Percentiles rank a stretch among this genome's conserved stretches.
phyloP scores from a whole-genome alignment of 2,329 filamentous ascomycete genomes.

The Xylariales sp. region DNA sequence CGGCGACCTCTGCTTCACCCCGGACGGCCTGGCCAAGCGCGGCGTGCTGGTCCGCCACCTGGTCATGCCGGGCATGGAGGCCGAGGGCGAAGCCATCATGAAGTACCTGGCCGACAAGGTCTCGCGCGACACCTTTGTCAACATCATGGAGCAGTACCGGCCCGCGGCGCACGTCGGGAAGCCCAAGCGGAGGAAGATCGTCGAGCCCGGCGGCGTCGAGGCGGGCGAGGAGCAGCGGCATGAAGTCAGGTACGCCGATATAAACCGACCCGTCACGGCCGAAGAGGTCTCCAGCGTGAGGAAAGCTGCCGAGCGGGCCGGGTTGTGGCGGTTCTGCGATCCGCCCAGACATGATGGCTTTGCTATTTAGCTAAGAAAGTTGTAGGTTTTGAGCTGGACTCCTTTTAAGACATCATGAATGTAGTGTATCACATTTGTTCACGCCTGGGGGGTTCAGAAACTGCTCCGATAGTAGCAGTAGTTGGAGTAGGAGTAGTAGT shows the following conservation, averaged over 20 bases:
- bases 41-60: constrained; percentile 75
- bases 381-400: too few species aligned
- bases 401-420: too few species aligned
- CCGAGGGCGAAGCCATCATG: constrained; percentile 71
- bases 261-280: constrained; percentile 66
- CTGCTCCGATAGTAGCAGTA: too few species aligned
- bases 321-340: constrained; percentile 77
- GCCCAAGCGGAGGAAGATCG: constrained; percentile 34
- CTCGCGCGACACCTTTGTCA: constrained; percentile 71
- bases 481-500: too few species aligned
- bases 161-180: constrained; percentile 81
- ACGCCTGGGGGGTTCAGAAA: too few species aligned
- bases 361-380: constrained; percentile 41
- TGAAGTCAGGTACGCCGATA: constrained; percentile 66
- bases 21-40: constrained; percentile 74
- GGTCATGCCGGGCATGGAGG: constrained; percentile 78
- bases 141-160: constrained; percentile 87
- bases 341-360: constrained; percentile 48
- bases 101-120: constrained; percentile 70
- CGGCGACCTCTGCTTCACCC: constrained; percentile 77
- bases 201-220: constrained; percentile 19
- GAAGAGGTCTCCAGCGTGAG: constrained; percentile 64
- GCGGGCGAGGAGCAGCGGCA: constrained; percentile 24
- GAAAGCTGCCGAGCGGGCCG: constrained; percentile 63
- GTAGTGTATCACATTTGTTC: too few species aligned